Conservation (phyloP, 306 rosid species). For the Canavalia ensiformis region DNA sequence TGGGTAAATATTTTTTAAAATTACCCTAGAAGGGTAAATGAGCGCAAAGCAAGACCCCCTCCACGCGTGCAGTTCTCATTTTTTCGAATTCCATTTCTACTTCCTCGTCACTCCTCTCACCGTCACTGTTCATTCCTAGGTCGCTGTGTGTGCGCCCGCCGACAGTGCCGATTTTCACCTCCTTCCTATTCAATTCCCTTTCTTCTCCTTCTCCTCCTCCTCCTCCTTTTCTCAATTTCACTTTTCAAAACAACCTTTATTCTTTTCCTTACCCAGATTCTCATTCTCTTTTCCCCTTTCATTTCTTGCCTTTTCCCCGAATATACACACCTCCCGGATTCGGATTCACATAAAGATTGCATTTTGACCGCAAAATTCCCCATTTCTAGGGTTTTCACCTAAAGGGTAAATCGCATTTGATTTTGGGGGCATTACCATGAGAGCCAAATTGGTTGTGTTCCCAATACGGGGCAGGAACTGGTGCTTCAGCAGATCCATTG, state of each 20-base stretch:
- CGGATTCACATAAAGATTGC: neutral
- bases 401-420: neutral
- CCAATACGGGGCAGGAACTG: constrained; percentile 86
- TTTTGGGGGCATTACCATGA: constrained; percentile 55
- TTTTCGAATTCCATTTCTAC: too few species aligned
- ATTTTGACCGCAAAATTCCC: neutral
- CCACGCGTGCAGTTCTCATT: too few species aligned
- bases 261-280: neutral
- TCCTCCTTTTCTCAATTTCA: neutral
- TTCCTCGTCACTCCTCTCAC: neutral
- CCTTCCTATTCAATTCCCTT: neutral
- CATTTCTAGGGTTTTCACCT: constrained; percentile 35
- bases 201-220: neutral
- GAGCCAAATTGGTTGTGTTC: constrained; percentile 88
- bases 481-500: constrained; percentile 81
- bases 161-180: constrained; percentile 13
- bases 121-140: too few species aligned
- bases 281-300: neutral
- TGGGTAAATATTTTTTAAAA: too few species aligned
- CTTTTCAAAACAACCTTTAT: neutral
- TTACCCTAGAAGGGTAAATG: too few species aligned
- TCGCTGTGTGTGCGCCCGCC: neutral
- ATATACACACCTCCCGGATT: constrained; percentile 4
- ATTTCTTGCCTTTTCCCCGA: neutral
- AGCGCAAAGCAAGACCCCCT: too few species aligned